Conservation (phyloP, 306 rosid species). For the Adenanthera pavonina region DNA sequence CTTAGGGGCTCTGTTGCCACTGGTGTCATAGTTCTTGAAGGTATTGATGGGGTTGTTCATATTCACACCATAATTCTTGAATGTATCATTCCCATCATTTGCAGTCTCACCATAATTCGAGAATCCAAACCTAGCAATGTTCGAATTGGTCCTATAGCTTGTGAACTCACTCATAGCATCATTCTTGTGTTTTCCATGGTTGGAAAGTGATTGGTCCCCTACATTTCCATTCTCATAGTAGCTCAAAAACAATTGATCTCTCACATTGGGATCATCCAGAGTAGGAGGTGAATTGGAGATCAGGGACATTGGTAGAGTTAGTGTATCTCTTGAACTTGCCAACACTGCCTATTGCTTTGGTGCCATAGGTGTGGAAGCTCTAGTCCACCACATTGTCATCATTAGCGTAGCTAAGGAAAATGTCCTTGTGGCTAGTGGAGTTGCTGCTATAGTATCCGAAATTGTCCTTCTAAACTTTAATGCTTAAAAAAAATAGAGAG, state of each 20-base stretch:
- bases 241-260: constrained; percentile 61
- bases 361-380: constrained; percentile 72
- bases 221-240: constrained; percentile 79
- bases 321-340: constrained; percentile 75
- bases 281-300: constrained; percentile 73
- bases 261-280: constrained; percentile 73
- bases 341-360: constrained; percentile 67
- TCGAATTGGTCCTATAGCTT: constrained; percentile 64
- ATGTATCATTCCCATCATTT: constrained; percentile 64
- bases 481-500: too few relatives aligned
- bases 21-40: constrained; percentile 73
- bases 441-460: constrained; percentile 81
- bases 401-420: constrained; percentile 58
- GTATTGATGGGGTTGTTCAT: constrained; percentile 72
- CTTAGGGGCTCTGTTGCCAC: constrained; percentile 71
- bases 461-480: too few relatives aligned
- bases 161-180: constrained; percentile 64
- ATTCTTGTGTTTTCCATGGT: constrained; percentile 76
- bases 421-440: constrained; percentile 66
- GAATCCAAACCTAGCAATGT: constrained; percentile 70
- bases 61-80: constrained; percentile 65
- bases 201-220: constrained; percentile 71
- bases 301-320: constrained; percentile 65
- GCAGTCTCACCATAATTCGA: constrained; percentile 57
- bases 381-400: constrained; percentile 77